phyloP scores from a whole-genome alignment of 306 rosid species.

The Cucurbita ficifolia region DNA sequence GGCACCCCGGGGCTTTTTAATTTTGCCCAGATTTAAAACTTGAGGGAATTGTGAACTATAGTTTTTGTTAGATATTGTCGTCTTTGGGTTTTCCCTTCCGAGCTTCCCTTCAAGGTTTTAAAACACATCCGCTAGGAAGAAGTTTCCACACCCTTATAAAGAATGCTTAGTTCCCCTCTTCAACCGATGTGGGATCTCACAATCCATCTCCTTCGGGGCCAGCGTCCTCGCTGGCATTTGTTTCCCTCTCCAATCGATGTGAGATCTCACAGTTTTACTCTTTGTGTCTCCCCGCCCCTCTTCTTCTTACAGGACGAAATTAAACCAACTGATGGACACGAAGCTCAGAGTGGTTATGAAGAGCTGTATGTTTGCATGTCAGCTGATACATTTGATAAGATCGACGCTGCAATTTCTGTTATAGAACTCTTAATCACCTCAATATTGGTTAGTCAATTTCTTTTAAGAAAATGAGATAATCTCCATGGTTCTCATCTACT shows the following conservation, averaged over 20 bases:
- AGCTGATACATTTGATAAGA: conserved; percentile 83
- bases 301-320: conserved; percentile 39
- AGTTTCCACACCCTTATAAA: too few relatives aligned
- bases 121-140: too few relatives aligned
- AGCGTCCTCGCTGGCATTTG: too few relatives aligned
- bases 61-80: too few relatives aligned
- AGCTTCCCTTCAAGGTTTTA: too few relatives aligned
- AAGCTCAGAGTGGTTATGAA: conserved; percentile 35
- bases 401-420: conserved; percentile 77
- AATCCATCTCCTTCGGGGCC: too few relatives aligned
- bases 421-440: conserved; percentile 70
- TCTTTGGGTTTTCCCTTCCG: too few relatives aligned
- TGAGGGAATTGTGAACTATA: background rate
- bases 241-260: too few relatives aligned
- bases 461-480: background rate
- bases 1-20: background rate
- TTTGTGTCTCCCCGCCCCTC: background rate
- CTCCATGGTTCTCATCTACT: background rate
- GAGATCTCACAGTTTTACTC: background rate
- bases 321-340: conserved; percentile 42
- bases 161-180: too few relatives aligned
- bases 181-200: too few relatives aligned
- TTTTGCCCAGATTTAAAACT: background rate
- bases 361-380: conserved; percentile 54
- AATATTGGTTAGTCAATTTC: conserved; percentile 50